Evolutionary conservation across 345 rosid genomes (phyloP).

Genomic region (Acer campestre): DNA sequence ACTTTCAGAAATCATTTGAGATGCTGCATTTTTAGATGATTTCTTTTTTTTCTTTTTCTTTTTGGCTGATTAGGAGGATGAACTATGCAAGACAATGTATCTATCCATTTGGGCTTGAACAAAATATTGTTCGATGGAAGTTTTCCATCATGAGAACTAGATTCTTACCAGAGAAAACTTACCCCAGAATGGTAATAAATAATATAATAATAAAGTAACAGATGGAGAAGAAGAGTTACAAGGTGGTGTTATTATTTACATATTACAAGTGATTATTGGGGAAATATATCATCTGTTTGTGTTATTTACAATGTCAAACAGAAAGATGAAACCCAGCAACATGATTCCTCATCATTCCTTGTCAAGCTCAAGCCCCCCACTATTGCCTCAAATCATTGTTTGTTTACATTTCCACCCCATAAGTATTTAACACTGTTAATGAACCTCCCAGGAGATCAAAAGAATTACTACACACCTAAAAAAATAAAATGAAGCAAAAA

Average conservation of each 20-base stretch:
- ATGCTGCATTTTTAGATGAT: no score
- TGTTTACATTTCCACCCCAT: slow-evolving; percentile 33
- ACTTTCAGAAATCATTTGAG: no score
- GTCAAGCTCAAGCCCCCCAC: slow-evolving; percentile 21
- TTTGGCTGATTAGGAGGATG: no score
- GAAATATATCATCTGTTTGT: slow-evolving; percentile 6
- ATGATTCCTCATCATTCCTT: slow-evolving; percentile 21
- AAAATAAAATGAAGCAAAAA: not conserved
- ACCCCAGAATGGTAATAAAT: slow-evolving; percentile 8
- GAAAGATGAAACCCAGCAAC: slow-evolving; percentile 23
- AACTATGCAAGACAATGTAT: no score
- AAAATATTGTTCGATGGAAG: not conserved
- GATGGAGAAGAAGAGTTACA: not conserved
- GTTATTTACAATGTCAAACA: slow-evolving; percentile 37
- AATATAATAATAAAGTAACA: slow-evolving; percentile 1
- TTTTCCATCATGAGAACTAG: not conserved
- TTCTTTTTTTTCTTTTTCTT: no score
- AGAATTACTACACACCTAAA: slow-evolving; percentile 56
- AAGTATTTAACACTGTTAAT: slow-evolving; percentile 40
- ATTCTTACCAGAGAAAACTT: not conserved
- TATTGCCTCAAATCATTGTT: slow-evolving; percentile 18
- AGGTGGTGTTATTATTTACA: slow-evolving; percentile 41
- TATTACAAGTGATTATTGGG: slow-evolving; percentile 25
- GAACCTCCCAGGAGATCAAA: slow-evolving; percentile 36
- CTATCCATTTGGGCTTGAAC: not conserved